Base-by-base conservation (phyloP, 805 yeast species). In the Yamadazyma kitorensis region DNA sequence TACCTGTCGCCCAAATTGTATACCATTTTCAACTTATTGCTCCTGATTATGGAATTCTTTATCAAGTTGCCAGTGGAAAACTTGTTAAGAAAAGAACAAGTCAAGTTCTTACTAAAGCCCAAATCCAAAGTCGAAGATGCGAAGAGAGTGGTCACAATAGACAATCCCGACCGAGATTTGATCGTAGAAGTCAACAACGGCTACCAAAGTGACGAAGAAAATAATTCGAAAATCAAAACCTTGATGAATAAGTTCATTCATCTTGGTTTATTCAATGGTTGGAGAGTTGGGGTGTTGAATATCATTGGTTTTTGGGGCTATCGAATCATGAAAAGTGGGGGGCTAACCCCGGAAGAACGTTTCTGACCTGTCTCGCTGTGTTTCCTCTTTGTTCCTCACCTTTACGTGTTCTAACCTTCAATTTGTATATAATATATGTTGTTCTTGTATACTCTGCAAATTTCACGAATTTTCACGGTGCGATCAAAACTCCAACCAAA, bases 11-110 rank as follows among this genome's bases (percentile, higher is more conserved):
- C 91, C 4, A 63, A 67, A 13, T 47, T 76, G 17, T 84, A 74
- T 59, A 78, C 80, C 17, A 42, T 80, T 6, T 66, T 76, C 19
- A 76, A 78, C 33, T 67, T 91, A 37, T 39, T 72, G 2, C 68
- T 85, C n/a, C 76, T 83, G 33, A 60, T 82, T 14, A 37, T 77
- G 29, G 95, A 87, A 45, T 68, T 91, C 24, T 76, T 82, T 40
- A 69, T 88, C 36, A 81, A 80, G 52, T 66, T 93, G 41, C 98
- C 98, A 3, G 72, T 88, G 33, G 98, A 91, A 51, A 88, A 95
- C 10, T 57, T 91, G 26, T 71, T 86, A 39, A 70, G 94, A 40
- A 78, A 96, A 44, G 88, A 91, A 11, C 97, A 91, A 54, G 76
- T 87, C 7, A 66, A 77, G 36, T 79, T 76, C 50, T 66, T 87